A percentile compares a stretch with the other conserved stretches of the same genome.
Conservation (phyloP, 1,284 basidiomycete species). For the Ceratobasidium sp. region DNA sequence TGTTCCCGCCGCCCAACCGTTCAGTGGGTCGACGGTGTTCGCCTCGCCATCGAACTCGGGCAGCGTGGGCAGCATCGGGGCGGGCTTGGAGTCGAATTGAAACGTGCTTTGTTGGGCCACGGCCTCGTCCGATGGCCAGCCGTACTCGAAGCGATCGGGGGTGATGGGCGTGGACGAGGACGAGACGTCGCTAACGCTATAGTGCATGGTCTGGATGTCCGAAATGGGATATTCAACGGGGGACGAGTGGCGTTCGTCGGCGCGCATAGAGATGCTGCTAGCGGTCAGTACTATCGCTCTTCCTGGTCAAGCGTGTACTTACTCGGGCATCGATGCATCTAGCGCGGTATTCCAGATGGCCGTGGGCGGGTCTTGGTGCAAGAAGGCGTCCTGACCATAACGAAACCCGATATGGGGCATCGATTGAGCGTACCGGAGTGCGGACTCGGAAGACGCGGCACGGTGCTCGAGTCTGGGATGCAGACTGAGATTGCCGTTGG, state of each 20-base stretch:
- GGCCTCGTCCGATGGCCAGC: slow-evolving; percentile 12
- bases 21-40: neutral
- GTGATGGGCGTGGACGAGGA: slow-evolving; percentile 38
- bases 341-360: slow-evolving; percentile 13
- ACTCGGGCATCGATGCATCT: slow-evolving; percentile 5
- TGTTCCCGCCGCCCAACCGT: slow-evolving; percentile 1
- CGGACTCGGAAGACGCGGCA: slow-evolving; percentile 7
- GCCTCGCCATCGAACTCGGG: slow-evolving; percentile 32
- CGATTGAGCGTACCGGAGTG: slow-evolving; percentile 36
- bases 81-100: slow-evolving; percentile 8
- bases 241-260: slow-evolving; percentile 2
- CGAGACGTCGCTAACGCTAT: slow-evolving; percentile 28
- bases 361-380: slow-evolving; percentile 4
- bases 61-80: slow-evolving; percentile 15
- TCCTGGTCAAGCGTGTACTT: neutral
- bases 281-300: neutral
- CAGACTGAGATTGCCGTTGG: slow-evolving; percentile 33
- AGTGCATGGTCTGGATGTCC: slow-evolving; percentile 31
- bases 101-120: slow-evolving; percentile 30
- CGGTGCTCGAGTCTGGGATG: neutral
- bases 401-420: slow-evolving; percentile 39
- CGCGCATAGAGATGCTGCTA: neutral
- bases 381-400: slow-evolving; percentile 24
- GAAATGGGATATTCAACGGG: slow-evolving; percentile 11
- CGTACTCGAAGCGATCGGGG: slow-evolving; percentile 29